These are phyloP conservation scores for Mortierella sp. DNA, from an alignment of 371 early-diverging fungal genomes.

Conservation along the genomic window DNA sequence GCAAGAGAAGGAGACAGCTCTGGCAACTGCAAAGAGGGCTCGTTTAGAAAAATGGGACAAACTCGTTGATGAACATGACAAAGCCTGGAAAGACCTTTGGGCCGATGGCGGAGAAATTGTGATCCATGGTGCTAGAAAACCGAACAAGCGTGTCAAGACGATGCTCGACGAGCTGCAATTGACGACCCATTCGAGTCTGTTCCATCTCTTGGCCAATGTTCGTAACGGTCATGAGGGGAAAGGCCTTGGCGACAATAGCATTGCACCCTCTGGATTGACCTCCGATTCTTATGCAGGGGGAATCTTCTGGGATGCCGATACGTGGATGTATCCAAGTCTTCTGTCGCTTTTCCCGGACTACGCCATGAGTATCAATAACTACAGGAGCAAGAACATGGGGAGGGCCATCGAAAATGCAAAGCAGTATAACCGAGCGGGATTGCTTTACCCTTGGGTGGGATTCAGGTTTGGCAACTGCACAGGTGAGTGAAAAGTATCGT, in stretches of 20 bases:
- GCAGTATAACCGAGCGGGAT: conserved; percentile 29
- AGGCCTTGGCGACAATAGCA: conserved; percentile 48
- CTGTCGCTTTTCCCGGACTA: conserved; percentile 46
- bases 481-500: conserved; percentile 8
- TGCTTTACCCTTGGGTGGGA: conserved; percentile 44
- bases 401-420: conserved; percentile 40
- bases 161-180: conserved; percentile 34
- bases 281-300: conserved; percentile 51
- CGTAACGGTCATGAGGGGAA: conserved; percentile 33
- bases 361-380: conserved; percentile 51
- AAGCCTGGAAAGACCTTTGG: conserved; percentile 42
- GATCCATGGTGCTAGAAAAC: conserved; percentile 32
- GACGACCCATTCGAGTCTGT: conserved; percentile 32
- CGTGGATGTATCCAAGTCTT: conserved; percentile 48
- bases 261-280: conserved; percentile 45
- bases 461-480: conserved; percentile 48
- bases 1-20: conserved; percentile 27
- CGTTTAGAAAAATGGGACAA: conserved; percentile 30
- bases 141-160: conserved; percentile 4
- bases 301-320: conserved; percentile 53
- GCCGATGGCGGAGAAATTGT: conserved; percentile 34
- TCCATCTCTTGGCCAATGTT: conserved; percentile 40
- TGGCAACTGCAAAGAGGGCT: conserved; percentile 28
- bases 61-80: conserved; percentile 21
- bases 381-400: conserved; percentile 41